These are phyloP conservation scores for Amanita pallidorosea DNA, from an alignment of 768 basidiomycete genomes.

Conservation along the genomic window DNA sequence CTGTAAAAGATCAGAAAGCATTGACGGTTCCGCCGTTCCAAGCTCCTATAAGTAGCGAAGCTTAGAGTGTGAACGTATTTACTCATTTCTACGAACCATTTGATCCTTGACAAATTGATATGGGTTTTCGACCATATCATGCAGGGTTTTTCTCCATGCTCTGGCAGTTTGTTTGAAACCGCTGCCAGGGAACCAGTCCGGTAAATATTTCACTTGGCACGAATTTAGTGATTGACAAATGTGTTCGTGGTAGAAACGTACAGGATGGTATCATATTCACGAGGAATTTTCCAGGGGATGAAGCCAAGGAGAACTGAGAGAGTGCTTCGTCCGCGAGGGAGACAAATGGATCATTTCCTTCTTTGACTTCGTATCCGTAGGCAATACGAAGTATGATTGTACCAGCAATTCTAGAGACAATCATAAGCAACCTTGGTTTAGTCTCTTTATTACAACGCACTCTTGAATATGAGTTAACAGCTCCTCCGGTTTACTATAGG, in stretches of 20 bases:
- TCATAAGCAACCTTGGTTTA: neutral
- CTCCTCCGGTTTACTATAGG: conserved; percentile 23
- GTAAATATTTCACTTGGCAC: conserved; percentile 27
- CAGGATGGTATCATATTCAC: conserved; percentile 18
- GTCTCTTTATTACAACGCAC: conserved; percentile 15
- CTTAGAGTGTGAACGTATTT: neutral
- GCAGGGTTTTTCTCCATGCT: conserved; percentile 20
- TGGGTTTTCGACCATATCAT: conserved; percentile 23
- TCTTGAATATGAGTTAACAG: conserved; percentile 23
- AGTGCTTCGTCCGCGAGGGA: conserved; percentile 16
- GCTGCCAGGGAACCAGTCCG: conserved; percentile 36
- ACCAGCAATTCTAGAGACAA: neutral
- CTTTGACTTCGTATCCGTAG: conserved; percentile 19
- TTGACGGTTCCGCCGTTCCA: conserved; percentile 23
- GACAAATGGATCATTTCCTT: conserved; percentile 21
- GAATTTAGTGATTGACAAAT: neutral
- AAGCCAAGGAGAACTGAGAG: conserved; percentile 13
- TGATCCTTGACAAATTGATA: conserved; percentile 21
- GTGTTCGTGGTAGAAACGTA: neutral
- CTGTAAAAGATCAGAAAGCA: conserved; percentile 21
- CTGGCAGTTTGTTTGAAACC: conserved; percentile 31
- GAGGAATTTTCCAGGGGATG: conserved; percentile 17
- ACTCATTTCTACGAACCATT: conserved; percentile 15
- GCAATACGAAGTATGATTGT: conserved; percentile 17
- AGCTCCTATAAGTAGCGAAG: conserved; percentile 9